These are phyloP conservation scores for Canna indica DNA, from an alignment of 176 grass and related monocot genomes.

Conservation along the genomic window DNA sequence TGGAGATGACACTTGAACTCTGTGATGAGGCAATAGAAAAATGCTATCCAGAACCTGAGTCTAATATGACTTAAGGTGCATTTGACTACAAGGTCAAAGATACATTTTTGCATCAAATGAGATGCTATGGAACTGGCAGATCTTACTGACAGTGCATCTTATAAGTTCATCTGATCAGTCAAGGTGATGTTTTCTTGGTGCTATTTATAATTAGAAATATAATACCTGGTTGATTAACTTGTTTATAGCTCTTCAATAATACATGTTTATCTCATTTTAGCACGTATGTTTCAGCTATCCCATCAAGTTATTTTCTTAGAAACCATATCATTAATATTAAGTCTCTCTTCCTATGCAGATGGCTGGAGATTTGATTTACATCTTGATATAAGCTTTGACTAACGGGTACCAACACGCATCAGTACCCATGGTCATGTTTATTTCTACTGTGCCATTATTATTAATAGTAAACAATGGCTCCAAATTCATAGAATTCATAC, in stretches of 20 bases:
- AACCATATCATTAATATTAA: background rate
- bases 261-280: too few relatives aligned
- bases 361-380: background rate
- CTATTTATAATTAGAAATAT: background rate
- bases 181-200: background rate
- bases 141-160: background rate
- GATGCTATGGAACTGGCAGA: background rate
- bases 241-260: background rate
- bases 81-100: background rate
- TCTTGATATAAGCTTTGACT: background rate
- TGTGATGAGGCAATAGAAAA: slow-evolving; percentile 64
- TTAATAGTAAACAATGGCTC: background rate
- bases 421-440: background rate
- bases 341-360: background rate
- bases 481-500: background rate
- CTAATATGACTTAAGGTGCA: background rate
- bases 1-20: slow-evolving; percentile 58
- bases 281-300: background rate
- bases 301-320: background rate
- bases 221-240: background rate
- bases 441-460: background rate
- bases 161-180: too few relatives aligned
- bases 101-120: background rate
- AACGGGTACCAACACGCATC: background rate
- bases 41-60: slow-evolving; percentile 26